phyloP scores from a whole-genome alignment of 2,329 filamentous ascomycete species.

The Grosmannia serpens region DNA sequence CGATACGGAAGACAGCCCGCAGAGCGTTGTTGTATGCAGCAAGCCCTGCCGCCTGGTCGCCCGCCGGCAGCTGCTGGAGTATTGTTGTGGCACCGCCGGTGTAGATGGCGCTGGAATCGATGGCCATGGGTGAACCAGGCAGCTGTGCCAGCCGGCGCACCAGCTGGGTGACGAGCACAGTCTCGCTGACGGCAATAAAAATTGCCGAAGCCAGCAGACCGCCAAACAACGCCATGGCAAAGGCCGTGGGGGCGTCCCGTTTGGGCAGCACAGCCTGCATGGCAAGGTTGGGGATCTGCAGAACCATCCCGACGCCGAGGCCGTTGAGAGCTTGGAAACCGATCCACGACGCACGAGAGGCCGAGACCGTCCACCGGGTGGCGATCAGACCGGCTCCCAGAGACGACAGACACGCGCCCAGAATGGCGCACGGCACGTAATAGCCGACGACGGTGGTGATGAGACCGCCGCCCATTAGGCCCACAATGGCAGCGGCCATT shows the following conservation, averaged over 20 bases:
- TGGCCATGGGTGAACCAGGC: neutral
- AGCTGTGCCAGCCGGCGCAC: conserved; percentile 15
- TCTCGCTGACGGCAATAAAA: conserved; percentile 27
- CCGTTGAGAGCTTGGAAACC: conserved; percentile 28
- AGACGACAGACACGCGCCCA: conserved; percentile 10
- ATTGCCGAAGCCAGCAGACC: conserved; percentile 29
- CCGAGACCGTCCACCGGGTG: conserved; percentile 10
- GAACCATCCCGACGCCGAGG: conserved; percentile 22
- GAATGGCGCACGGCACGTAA: conserved; percentile 12
- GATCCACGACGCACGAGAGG: conserved; percentile 16
- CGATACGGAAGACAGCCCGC: conserved; percentile 44
- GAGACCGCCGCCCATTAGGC: conserved; percentile 23
- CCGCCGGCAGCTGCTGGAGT: neutral
- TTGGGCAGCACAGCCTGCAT: conserved; percentile 23
- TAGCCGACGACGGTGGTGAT: conserved; percentile 25
- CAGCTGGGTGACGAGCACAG: conserved; percentile 26
- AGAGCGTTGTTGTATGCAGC: conserved; percentile 48
- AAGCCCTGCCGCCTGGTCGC: conserved; percentile 8
- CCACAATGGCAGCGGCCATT: conserved; percentile 24
- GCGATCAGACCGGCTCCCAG: conserved; percentile 7
- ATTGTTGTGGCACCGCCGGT: conserved; percentile 1
- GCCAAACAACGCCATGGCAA: conserved; percentile 26
- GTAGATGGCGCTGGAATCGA: neutral
- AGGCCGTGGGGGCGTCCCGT: conserved; percentile 24
- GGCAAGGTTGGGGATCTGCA: conserved; percentile 13